Base-by-base conservation (phyloP, 1,284 basidiomycete genomes). In the Fistulina hepatica region DNA sequence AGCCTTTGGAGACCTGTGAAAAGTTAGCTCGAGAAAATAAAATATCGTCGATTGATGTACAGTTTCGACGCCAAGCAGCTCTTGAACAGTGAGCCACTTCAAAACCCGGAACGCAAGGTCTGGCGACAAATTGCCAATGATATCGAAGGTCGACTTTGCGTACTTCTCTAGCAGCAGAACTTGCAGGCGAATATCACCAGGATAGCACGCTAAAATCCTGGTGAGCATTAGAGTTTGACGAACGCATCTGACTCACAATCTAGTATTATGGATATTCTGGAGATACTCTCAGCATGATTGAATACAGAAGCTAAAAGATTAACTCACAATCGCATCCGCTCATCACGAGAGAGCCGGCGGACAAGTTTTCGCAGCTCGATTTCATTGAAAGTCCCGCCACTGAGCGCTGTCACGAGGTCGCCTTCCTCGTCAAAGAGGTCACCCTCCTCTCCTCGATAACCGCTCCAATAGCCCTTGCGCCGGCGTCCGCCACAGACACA, bases 101-200 rank as follows among this genome's bases (percentile, higher is more conserved):
- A 94, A 65, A 26, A 93, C 69, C 34, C 69, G 67, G 42, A 81
- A 64, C 0, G 75, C 71, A 0, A 92, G 57, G 12, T 76, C 65
- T 1, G 80, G 77, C 0, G 81, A 70, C 12, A 94, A 65, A 32
- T 71, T 67, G 9, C 81, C 81, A 24, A 93, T 61, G 36, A 93
- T 70, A 50, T 93, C 91, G 49, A 82, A 83, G 5, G 84, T 82
- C 16, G 76, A 78, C 47, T 72, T 76, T 32, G 76, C 71, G 48
- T 91, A 90, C 55, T 83, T 83, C 55, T 91, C 76, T 13, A 94
- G 70, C 5, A 89, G 69, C 0, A 81, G 67, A 33, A 91, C 86
- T 56, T 76, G 84, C 22, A 76, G 67, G 6, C 71, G 71, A 31
- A 86, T 83, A 48, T 86, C 83, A 25, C 81, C 82, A 1, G 83